Evolutionary conservation across 257 asterid genomes (phyloP), one percentile per base, ranked within the genome.

Genomic region (Fraxinus pennsylvanica): DNA sequence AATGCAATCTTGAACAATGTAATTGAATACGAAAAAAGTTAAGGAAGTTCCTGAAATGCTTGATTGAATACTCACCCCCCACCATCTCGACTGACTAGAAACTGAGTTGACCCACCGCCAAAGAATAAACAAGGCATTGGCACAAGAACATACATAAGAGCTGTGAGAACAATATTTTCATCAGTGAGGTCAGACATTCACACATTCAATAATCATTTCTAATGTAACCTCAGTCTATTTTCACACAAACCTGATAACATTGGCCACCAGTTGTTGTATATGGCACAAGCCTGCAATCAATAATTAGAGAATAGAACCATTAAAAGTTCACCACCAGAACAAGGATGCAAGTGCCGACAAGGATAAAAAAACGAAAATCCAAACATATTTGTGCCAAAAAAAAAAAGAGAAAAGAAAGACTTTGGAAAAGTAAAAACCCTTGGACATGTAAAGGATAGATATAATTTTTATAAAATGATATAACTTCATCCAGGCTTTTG

Each of bases 261-360:
- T 13, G 99, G 99, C 99, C 99, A 96, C 99, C 99, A 96, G 79
- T 96, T 96, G 85, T 61, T 88, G 87, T 96, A 96, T 83, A 96
- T 79, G 38, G 88, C 98, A 84, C 99, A 96, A 76, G 99, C 99
- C 98, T 95, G 93, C 82, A 82, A 79, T 68, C 54, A 79, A 76
- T 15, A 21, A 76, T 17, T 41, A 57, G 38, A 57, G 38, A 15
- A 75, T 15, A n/a, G 68, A 68, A 82, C 13, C 2, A 72, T 66
- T 59, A 80, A 38, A 25, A 57, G 65, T 25, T 52, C 65, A 79
- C 12, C 35, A 32, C 5, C 35, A 32, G 35, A 32, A 3, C 35
- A 32, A 32, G 35, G 5, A 32, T 32, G 35, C 35, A 32, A 32
- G 35, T 32, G 35, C 33, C 33, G 3, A 30, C 33, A 30, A 30